A percentile compares a stretch with the other conserved stretches of the same genome.
Evolutionary conservation across 139 green algal species (phyloP).

Genomic region (Chlamydomonas sp.): DNA sequence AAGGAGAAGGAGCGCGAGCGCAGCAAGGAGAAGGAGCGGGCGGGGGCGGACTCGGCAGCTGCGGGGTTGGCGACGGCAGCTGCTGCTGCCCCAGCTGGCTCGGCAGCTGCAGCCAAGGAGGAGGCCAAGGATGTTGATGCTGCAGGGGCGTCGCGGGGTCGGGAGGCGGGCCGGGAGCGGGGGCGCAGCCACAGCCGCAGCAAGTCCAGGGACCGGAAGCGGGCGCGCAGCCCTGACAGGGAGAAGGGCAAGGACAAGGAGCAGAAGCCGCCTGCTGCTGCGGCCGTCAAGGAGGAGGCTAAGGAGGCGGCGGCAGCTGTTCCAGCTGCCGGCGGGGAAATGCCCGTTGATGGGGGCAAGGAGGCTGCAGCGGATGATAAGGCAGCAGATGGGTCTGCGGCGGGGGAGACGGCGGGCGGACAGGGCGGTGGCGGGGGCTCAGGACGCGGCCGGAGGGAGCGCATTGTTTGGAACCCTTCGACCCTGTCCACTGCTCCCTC

Average conservation of each 20-base stretch:
- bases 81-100: too few relatives aligned
- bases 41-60: too few relatives aligned
- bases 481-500: background rate
- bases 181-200: constrained; percentile 1
- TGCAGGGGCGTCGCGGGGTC: background rate
- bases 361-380: background rate
- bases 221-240: background rate
- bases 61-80: too few relatives aligned
- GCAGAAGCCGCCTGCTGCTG: background rate
- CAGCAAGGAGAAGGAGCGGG: background rate
- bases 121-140: background rate
- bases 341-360: background rate
- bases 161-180: background rate
- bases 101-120: background rate
- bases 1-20: background rate
- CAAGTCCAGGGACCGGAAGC: constrained; percentile 6
- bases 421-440: too few relatives aligned
- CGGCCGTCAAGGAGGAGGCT: background rate
- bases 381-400: too few relatives aligned
- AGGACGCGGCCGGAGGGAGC: background rate
- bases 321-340: too few relatives aligned
- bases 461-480: constrained; percentile 21
- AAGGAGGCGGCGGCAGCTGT: background rate
- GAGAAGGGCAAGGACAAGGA: background rate
- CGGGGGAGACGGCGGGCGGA: too few relatives aligned